phyloP scores from a whole-genome alignment of 306 rosid genomes.

The Lotus japonicus region DNA sequence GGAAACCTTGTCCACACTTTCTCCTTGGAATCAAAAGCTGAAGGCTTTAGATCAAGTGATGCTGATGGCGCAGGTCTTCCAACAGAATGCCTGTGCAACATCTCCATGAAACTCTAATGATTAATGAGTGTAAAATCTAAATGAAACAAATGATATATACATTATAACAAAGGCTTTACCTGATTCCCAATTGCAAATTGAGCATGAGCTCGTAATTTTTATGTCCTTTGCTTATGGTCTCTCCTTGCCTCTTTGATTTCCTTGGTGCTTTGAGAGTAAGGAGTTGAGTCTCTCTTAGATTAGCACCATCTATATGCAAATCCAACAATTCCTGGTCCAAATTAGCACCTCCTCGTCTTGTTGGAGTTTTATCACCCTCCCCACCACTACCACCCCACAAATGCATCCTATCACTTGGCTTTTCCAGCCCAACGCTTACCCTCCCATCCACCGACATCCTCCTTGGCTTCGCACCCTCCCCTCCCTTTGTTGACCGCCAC shows the following conservation, averaged over 20 bases:
- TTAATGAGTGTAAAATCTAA: not conserved
- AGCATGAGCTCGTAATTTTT: slow-evolving; percentile 81
- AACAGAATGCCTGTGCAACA: not conserved
- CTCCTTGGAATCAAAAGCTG: not conserved
- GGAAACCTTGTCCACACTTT: not conserved
- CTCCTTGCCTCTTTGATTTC: slow-evolving; percentile 60
- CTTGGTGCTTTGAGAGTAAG: slow-evolving; percentile 32
- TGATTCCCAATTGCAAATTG: slow-evolving; percentile 77
- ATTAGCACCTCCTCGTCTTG: slow-evolving; percentile 18
- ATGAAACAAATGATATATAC: not conserved
- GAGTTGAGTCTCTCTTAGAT: slow-evolving; percentile 6
- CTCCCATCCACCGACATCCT: too few relatives aligned
- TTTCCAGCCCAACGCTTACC: slow-evolving; percentile 34
- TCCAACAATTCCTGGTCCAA: slow-evolving; percentile 33
- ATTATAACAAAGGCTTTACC: slow-evolving; percentile 25
- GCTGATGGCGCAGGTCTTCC: not conserved
- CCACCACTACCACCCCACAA: slow-evolving; percentile 47
- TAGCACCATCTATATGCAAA: slow-evolving; percentile 14
- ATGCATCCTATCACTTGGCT: slow-evolving; percentile 46
- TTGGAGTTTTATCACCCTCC: slow-evolving; percentile 15
- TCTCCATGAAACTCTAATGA: not conserved
- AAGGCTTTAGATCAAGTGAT: not conserved
- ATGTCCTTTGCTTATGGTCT: slow-evolving; percentile 63
- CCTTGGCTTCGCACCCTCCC: too few relatives aligned
- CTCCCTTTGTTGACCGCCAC: too few relatives aligned